Conservation (phyloP, 75 land plant species). For the Selaginella tamariscina region DNA sequence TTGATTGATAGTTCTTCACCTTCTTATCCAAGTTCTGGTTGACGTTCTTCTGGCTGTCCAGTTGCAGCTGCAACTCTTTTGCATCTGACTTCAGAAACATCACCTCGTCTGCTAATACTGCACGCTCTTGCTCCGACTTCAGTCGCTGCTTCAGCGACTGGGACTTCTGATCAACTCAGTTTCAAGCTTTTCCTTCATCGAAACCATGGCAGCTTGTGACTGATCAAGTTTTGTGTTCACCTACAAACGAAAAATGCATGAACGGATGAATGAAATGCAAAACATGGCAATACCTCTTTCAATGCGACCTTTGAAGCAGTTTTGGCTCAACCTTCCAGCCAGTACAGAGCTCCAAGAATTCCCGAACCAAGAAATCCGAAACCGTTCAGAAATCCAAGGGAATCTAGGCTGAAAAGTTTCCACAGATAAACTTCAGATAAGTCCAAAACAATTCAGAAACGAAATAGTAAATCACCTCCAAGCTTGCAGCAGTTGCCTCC, state of each 20-base stretch:
- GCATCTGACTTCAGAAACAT: neutral
- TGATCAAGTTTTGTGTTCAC: neutral
- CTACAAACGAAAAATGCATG: neutral
- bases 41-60: slow-evolving; percentile 1
- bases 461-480: neutral
- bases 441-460: too few species aligned
- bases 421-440: too few species aligned
- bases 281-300: neutral
- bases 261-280: neutral
- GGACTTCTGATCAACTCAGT: neutral
- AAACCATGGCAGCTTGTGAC: neutral
- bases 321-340: neutral
- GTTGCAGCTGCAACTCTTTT: neutral
- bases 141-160: neutral
- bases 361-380: neutral
- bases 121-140: neutral
- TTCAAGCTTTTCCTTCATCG: neutral
- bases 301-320: neutral
- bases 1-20: neutral
- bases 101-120: neutral
- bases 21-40: neutral
- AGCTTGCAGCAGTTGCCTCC: neutral
- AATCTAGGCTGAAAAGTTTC: too few species aligned
- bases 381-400: neutral
- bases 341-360: neutral